These are phyloP conservation scores for Salicornia ramosissima DNA, from an alignment of 148 eudicot genomes.

Conservation along the genomic window DNA sequence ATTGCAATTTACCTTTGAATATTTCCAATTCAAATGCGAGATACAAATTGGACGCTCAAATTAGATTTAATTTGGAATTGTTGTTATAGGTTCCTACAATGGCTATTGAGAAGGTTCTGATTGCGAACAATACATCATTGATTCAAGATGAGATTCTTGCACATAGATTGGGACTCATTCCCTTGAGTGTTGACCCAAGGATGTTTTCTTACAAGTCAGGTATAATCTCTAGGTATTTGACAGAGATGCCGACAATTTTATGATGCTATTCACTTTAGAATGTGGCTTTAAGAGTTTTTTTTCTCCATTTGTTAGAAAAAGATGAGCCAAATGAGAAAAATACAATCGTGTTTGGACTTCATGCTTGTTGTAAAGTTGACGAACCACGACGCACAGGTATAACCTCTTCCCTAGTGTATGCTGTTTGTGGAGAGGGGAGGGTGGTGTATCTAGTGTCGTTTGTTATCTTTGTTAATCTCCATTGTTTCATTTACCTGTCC, in stretches of 20 bases:
- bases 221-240: conserved; percentile 20
- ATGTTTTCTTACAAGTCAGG: conserved; percentile 84
- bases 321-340: conserved; percentile 91
- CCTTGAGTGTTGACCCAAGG: conserved; percentile 87
- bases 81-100: conserved; percentile 80
- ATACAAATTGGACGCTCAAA: background rate
- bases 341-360: conserved; percentile 89
- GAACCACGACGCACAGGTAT: conserved; percentile 62
- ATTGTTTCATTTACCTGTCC: conserved; percentile 2
- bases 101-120: conserved; percentile 92
- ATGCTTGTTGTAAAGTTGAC: conserved; percentile 48
- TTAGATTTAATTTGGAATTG: conserved; percentile 6
- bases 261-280: background rate
- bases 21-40: background rate
- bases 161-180: conserved; percentile 91
- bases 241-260: background rate
- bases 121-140: conserved; percentile 80
- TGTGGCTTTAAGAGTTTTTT: conserved; percentile 4
- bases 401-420: background rate
- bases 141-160: conserved; percentile 94
- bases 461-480: background rate
- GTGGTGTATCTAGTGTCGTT: background rate
- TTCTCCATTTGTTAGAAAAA: conserved; percentile 45
- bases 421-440: background rate
- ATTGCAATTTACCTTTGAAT: background rate